Percentiles rank a stretch among this genome's conserved stretches.
phyloP scores from a whole-genome alignment of 2,329 filamentous ascomycete species.

The Botrytis pseudocinerea region DNA sequence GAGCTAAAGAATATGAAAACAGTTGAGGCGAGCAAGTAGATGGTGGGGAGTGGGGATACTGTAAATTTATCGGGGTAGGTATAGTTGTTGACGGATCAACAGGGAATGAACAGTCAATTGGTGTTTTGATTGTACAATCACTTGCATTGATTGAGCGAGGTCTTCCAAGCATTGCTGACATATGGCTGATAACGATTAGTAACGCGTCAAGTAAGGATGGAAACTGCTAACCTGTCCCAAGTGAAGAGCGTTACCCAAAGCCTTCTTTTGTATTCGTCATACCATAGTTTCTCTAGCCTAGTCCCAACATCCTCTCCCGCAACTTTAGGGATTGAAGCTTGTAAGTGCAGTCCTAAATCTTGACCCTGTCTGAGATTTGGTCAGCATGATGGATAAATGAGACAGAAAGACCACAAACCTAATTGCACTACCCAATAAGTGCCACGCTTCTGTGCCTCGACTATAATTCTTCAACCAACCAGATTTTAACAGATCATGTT shows the following conservation, averaged over 20 bases:
- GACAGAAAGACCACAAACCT: constrained; percentile 6
- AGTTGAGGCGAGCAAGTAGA: constrained; percentile 6
- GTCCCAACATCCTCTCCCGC: constrained; percentile 1
- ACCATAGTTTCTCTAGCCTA: constrained; percentile 24
- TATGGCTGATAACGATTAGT: constrained; percentile 19
- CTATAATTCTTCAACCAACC: constrained; percentile 28
- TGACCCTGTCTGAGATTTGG: constrained; percentile 22
- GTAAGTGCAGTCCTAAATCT: constrained; percentile 25
- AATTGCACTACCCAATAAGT: constrained; percentile 23
- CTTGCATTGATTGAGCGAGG: constrained; percentile 26
- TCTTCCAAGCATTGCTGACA: constrained; percentile 25
- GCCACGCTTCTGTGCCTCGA: constrained; percentile 28
- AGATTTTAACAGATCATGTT: constrained; percentile 25
- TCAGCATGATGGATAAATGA: constrained; percentile 1
- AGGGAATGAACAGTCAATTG: constrained; percentile 24
- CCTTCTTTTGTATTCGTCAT: constrained; percentile 24
- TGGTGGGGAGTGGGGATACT: neutral
- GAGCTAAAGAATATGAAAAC: constrained; percentile 20
- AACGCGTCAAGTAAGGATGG: neutral
- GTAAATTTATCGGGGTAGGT: neutral
- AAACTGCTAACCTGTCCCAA: constrained; percentile 25
- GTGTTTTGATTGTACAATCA: constrained; percentile 24
- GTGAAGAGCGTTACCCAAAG: constrained; percentile 25
- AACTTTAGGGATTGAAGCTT: constrained; percentile 9
- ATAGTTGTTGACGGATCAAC: constrained; percentile 18